Evolutionary conservation across 305 asterid species (phyloP), one percentile per base, ranked within the genome.

Genomic region (Rubia peregrina): DNA sequence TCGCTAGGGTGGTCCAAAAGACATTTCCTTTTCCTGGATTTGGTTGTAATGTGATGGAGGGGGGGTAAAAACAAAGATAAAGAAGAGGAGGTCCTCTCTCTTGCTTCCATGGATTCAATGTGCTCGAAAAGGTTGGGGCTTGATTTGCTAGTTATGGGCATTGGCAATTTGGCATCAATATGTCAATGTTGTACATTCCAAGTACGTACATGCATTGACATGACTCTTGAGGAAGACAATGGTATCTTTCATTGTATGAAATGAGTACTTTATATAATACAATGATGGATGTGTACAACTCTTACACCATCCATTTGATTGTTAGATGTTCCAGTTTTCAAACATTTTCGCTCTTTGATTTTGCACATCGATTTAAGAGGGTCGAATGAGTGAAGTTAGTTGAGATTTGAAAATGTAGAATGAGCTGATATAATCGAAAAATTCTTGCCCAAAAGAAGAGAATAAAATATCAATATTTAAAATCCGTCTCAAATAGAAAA

Each of bases 71-170:
- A 33, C 16, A 13, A 61, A 56, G 33, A 19, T 1, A 56, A 21
- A 7, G 2, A 55, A 19, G 6, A 21, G 61, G 8, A 9, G 41
- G 4, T 9, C 33, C 33, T 30, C 33, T 30, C 33, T 30, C n/a
- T 5, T 17, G 30, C 38, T 26, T 67, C 71, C 61, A n/a, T 55
- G 51, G 17, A 46, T 70, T 70, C 24, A 70, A 56, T 41, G 73
- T 10, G 57, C 51, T 48, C 26, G 57, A 46, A 71, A 62, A 43
- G 75, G 22, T 21, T 14, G 49, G 17, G 36, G 26, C 63, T 62
- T 9, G 12, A 21, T 42, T 61, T 62, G 62, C 69, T 71, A 62
- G 51, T 17, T 30, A n/a, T 71, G 62, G 69, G 41, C 26, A 51
- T 71, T n/a, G n/a, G n/a, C n/a, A n/a, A n/a, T n/a, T n/a, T n/a